Conservation (phyloP, 2,329 filamentous ascomycete genomes). For the Ceratocystis alfenasii region DNA sequence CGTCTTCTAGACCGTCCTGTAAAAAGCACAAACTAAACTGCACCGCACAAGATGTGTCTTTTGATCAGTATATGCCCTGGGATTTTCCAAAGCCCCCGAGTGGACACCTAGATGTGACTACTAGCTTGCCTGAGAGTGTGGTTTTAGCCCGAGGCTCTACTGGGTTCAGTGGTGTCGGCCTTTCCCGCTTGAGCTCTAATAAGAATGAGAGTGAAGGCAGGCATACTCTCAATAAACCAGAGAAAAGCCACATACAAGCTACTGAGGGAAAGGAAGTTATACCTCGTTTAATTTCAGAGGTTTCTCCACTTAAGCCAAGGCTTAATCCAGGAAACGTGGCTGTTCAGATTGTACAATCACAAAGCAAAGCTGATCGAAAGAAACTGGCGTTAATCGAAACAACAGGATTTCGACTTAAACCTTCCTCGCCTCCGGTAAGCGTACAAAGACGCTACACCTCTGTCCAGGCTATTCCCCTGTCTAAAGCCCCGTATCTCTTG, state of each 20-base stretch:
- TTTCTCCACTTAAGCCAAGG: neutral
- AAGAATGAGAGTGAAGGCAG: neutral
- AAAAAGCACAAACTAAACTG: neutral
- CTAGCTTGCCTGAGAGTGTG: neutral
- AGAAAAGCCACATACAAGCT: neutral
- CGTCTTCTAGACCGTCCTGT: neutral
- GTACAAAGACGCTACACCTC: neutral
- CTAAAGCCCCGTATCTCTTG: neutral
- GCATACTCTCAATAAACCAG: neutral
- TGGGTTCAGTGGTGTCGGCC: neutral
- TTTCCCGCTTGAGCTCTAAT: neutral
- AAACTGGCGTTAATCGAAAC: neutral
- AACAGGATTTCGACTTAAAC: neutral
- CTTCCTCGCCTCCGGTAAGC: neutral
- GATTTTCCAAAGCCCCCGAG: neutral
- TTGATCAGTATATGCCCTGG: neutral
- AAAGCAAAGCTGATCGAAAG: neutral
- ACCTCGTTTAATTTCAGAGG: neutral
- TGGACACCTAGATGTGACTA: neutral
- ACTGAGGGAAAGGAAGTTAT: neutral
- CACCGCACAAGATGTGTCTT: neutral
- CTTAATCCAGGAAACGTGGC: neutral
- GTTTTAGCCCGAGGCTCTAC: neutral
- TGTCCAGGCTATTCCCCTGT: neutral
- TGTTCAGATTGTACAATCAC: neutral